Conservation (phyloP, 1,284 basidiomycete species). For the Moesziomyces antarcticus region DNA sequence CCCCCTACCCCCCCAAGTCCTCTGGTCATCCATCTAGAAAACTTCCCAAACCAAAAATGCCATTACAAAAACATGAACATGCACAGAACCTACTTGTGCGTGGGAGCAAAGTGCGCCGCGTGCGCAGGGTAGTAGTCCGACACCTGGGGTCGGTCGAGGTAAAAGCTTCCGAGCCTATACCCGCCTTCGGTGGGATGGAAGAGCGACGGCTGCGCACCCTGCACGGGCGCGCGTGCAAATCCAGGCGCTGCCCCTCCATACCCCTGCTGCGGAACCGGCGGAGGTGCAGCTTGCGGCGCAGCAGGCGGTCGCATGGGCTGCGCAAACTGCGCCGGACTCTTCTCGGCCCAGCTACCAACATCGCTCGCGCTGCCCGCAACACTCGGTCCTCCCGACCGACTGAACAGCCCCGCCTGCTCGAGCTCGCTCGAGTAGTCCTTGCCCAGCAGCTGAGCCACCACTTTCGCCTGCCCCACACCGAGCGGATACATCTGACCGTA, state of each 20-base stretch:
- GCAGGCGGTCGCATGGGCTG: slow-evolving; percentile 5
- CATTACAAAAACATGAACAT: not conserved
- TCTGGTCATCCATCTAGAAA: slow-evolving; percentile 19
- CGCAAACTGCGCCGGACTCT: slow-evolving; percentile 12
- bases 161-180: slow-evolving; percentile 31
- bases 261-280: not conserved
- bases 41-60: not conserved
- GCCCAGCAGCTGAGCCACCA: slow-evolving; percentile 46
- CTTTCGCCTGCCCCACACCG: slow-evolving; percentile 43
- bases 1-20: slow-evolving; percentile 74
- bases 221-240: too few relatives aligned
- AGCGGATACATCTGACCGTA: slow-evolving; percentile 48
- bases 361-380: slow-evolving; percentile 20
- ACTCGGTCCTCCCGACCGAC: slow-evolving; percentile 21
- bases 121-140: slow-evolving; percentile 14
- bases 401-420: slow-evolving; percentile 39
- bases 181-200: slow-evolving; percentile 31
- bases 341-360: slow-evolving; percentile 17
- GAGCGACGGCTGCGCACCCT: slow-evolving; percentile 9
- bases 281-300: slow-evolving; percentile 3
- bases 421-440: slow-evolving; percentile 44
- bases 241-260: too few relatives aligned
- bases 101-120: not conserved
- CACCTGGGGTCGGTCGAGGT: slow-evolving; percentile 12
- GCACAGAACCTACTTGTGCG: not conserved